Evolutionary conservation across 2,329 filamentous ascomycete species (phyloP), one percentile per base, ranked within the genome.

Genomic region (Exophiala sp.): DNA sequence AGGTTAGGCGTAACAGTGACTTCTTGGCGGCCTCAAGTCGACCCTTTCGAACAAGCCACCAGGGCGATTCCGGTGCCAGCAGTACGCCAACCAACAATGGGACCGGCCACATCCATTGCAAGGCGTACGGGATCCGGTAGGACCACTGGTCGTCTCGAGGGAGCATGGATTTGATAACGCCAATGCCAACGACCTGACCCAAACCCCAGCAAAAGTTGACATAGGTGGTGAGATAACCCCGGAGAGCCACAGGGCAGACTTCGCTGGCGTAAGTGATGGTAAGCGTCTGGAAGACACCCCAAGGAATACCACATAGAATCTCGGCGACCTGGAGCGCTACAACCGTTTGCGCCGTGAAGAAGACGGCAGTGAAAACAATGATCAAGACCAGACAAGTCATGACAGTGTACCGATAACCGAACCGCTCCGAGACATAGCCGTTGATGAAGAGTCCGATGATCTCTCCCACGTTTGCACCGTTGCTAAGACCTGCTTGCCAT

Each of bases 21-120:
- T 65, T 66, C 58, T 74, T 75, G 16, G 73, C 73, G 24, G 75
- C 70, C n/a, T 71, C 66, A 0, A 69, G 65, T 9, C 67, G 66
- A 2, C 70, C 71, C 53, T 68, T 71, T 8, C 73, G 65, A 16
- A 76, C 71, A 13, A 75, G 65, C 73, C 73, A 76, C 73, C 72
- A 75, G 0, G 73, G 73, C 1, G 72, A 75, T 57, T 76, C 73
- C 1, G 73, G 73, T 1, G 73, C 73, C 22, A 75, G 60, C n/a
- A 63, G 63, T 19, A 75, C 70, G 2, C 69, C 73, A 47, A 75
- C 62, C 30, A 73, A 64, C 3, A 76, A 65, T 2, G 74, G 74
- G 30, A 75, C 55, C 1, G 74, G 74, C 73, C 73, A 77, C 68
- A 76, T 75, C 74, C 74, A 60, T 57, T 77, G 74, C 19, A 77